These are phyloP conservation scores for Paradendryphiella salina DNA, from an alignment of 2,329 filamentous ascomycete genomes.

Conservation along the genomic window DNA sequence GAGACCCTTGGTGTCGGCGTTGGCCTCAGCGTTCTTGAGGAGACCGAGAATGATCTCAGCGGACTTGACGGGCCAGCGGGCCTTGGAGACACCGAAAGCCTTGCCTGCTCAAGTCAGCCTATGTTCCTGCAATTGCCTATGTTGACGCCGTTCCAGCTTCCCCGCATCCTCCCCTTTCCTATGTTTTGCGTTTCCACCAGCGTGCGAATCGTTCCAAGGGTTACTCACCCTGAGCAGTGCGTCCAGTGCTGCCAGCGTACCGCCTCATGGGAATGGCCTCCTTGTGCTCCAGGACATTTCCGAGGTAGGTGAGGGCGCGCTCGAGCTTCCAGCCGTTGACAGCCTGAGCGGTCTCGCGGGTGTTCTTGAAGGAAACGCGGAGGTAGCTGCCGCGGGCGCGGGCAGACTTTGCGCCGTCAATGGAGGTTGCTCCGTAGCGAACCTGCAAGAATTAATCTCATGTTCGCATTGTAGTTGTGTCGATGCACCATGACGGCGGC, in stretches of 20 bases:
- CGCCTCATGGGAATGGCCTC: constrained; percentile 98
- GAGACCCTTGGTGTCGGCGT: constrained; percentile 54
- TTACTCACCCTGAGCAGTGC: constrained; percentile 93
- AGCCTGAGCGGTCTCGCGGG: constrained; percentile 97
- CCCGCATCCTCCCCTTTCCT: background rate
- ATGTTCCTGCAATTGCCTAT: constrained; percentile 8
- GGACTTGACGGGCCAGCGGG: constrained; percentile 99
- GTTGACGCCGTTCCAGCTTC: background rate
- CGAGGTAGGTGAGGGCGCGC: constrained; percentile 93
- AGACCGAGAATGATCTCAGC: constrained; percentile 97
- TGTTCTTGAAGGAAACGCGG: constrained; percentile 99
- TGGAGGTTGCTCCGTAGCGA: constrained; percentile 45
- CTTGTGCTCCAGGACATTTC: constrained; percentile 96
- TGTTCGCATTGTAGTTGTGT: constrained; percentile 14
- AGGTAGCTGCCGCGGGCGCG: constrained; percentile 98
- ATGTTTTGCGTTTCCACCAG: background rate
- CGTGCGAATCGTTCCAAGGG: constrained; percentile 8
- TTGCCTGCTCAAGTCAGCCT: constrained; percentile 69
- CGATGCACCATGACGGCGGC: constrained; percentile 11
- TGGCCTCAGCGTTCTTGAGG: constrained; percentile 60
- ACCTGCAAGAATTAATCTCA: constrained; percentile 41
- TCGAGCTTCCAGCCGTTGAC: constrained; percentile 99
- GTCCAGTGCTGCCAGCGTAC: constrained; percentile 94
- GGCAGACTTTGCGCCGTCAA: constrained; percentile 67
- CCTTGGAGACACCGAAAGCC: constrained; percentile 96